Base-by-base conservation (phyloP, 495 filamentous ascomycete species). In the Xylaria bambusicola region DNA sequence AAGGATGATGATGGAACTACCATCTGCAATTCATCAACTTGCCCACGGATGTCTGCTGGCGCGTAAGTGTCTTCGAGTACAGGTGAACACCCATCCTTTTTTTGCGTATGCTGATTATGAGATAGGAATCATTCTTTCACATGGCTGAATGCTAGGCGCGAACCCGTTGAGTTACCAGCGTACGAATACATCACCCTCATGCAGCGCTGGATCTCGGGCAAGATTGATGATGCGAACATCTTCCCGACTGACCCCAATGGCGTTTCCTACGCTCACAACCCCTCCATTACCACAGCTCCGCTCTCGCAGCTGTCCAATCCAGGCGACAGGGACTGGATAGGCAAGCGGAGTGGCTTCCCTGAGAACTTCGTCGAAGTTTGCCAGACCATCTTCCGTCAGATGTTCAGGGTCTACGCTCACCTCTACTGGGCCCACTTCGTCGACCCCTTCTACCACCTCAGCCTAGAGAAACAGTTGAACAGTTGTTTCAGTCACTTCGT, bases 371-470 rank as follows among this genome's bases (percentile, higher is more conserved):
- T 92, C 66, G 83, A 87, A 62, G 91, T 96, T 64, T 90, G 89
- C 77, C 87, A 90, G 73, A 91, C 86, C 60, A 93, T 96, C 66
- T 95, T 93, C 82, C 87, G 92, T 62, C 93, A 97, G 75, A 97
- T 97, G 88, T 94, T 96, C 82, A 91, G 93, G 36, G 91, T 93
- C 72, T 97, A 97, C 65, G 88, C 91, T 33, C 93, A 97, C 75
- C 80, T 93, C 26, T 93, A 93, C 77, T 90, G 90, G 79, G 84
- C 86, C 7, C 90, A 93, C 75, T 93, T 88, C 77, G 67, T 86
- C 54, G 87, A 91, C 50, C 89, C 89, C 9, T 91, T 91, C 75
- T 93, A 89, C 78, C 88, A 93, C 65, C 82, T 93, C 56, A 89
- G 86, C 74, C 83, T 88, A 52, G 86, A 91, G 66, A 90, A 91